Evolutionary conservation across 768 basidiomycete genomes (phyloP).

Genomic region (Tricholoma flavovirens): DNA sequence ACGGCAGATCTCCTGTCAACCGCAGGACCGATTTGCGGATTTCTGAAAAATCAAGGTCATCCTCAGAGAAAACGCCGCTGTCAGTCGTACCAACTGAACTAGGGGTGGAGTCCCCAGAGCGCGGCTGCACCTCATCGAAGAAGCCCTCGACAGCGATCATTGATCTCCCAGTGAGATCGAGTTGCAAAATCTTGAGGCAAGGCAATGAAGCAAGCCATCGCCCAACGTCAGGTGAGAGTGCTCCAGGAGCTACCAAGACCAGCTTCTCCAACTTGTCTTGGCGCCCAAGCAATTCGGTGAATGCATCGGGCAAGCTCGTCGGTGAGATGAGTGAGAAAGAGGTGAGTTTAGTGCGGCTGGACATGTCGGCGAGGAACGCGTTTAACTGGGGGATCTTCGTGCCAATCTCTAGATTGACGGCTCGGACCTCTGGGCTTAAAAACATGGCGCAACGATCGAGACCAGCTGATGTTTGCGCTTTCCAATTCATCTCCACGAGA

Average conservation of each 20-base stretch:
- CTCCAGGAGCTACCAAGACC: constrained; percentile 67
- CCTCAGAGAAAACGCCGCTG: constrained; percentile 73
- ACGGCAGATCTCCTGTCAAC: constrained; percentile 54
- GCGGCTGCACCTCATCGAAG: constrained; percentile 60
- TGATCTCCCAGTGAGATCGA: constrained; percentile 67
- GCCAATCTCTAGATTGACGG: constrained; percentile 57
- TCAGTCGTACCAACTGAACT: constrained; percentile 63
- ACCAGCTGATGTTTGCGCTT: constrained; percentile 58
- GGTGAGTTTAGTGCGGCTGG: constrained; percentile 56
- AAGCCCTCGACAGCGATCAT: constrained; percentile 73
- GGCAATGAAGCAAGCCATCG: constrained; percentile 67
- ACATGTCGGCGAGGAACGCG: constrained; percentile 59
- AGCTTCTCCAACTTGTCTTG: constrained; percentile 60
- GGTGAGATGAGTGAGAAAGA: constrained; percentile 67
- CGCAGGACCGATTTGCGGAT: constrained; percentile 65
- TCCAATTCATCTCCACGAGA: constrained; percentile 67
- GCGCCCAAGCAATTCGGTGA: constrained; percentile 57
- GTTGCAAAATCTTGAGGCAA: constrained; percentile 53
- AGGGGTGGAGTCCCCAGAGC: constrained; percentile 68
- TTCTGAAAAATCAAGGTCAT: constrained; percentile 72
- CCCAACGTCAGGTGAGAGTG: constrained; percentile 63
- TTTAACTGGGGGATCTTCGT: constrained; percentile 53
- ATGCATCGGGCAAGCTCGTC: constrained; percentile 62
- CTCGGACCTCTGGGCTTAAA: constrained; percentile 57
- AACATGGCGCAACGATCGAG: constrained; percentile 62